Percentiles rank a stretch among this genome's conserved stretches.
Conservation (phyloP, 2,329 filamentous ascomycete genomes). For the Diaporthe citriasiana region DNA sequence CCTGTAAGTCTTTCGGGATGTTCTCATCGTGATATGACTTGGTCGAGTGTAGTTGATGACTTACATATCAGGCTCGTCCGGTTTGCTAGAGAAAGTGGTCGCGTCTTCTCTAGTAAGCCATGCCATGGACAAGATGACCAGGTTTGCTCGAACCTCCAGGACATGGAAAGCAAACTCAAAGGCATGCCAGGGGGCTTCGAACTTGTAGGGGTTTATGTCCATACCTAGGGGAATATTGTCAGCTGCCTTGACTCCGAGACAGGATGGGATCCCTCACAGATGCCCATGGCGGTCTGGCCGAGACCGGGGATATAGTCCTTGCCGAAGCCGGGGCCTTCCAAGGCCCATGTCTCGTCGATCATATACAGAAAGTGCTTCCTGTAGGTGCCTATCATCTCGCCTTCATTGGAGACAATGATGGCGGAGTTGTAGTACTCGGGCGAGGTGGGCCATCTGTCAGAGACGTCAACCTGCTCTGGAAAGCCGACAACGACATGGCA, state of each 20-base stretch:
- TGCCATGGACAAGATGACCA: slow-evolving; percentile 82
- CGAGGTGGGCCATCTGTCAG: slow-evolving; percentile 62
- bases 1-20: background rate
- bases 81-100: slow-evolving; percentile 60
- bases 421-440: slow-evolving; percentile 69
- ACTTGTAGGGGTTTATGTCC: slow-evolving; percentile 72
- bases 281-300: slow-evolving; percentile 69
- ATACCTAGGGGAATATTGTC: slow-evolving; percentile 59
- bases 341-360: slow-evolving; percentile 73
- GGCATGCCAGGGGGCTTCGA: slow-evolving; percentile 63
- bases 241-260: slow-evolving; percentile 9
- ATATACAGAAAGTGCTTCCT: slow-evolving; percentile 71
- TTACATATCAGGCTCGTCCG: slow-evolving; percentile 73
- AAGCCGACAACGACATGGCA: slow-evolving; percentile 81
- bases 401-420: slow-evolving; percentile 69
- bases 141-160: slow-evolving; percentile 66
- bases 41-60: background rate
- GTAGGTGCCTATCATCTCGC: slow-evolving; percentile 73
- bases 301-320: slow-evolving; percentile 58
- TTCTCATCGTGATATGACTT: background rate
- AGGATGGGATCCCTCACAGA: slow-evolving; percentile 60
- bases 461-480: slow-evolving; percentile 75
- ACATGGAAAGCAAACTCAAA: slow-evolving; percentile 71
- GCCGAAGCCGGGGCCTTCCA: slow-evolving; percentile 59
- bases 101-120: slow-evolving; percentile 76